Base-by-base conservation (phyloP, 2,329 filamentous ascomycete species). In the Myotisia sp. region DNA sequence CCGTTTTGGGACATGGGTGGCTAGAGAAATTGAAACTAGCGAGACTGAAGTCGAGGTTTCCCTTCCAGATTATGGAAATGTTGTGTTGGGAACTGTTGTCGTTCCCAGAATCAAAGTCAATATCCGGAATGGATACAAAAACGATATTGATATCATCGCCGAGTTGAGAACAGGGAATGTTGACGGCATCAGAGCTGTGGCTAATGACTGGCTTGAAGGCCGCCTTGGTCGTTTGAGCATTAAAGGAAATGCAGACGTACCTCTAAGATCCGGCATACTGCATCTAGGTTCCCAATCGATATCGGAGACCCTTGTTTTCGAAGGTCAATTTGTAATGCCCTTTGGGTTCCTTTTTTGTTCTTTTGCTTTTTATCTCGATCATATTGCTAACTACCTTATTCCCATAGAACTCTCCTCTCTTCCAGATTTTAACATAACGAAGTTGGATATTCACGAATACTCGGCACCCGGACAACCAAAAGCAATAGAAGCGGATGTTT, bases 191-290 rank as follows among this genome's bases (percentile, higher is more conserved):
- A 76, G 82, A 39, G 70, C 70, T 39, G 70, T 95, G 42, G 84
- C 82, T 29, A 84, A 90, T 53, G 80, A 93, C 54, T 95, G 84
- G 76, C 62, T 98, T 40, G 75, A 81, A 35, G 85, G 86, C 24
- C 76, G 74, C 35, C 63, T 95, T 38, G 70, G 74, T 7, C 65
- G 70, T 37, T 60, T 98, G 37, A 73, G 70, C 40, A 63, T 95
- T 9, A 67, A 76, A 36, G 87, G 79, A 27, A 79, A 77, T 48
- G 77, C 83, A 17, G 63, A 76, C 24, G 64, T 95, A 23, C 67
- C 68, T 20, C 59, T 95, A 37, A 84, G 76, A 53, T 81, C 85
- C 29, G 87, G 90, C 16, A 58, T 92, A 32, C 62, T 95, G 40
- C 71, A 72, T 28, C 65, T 95, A 14, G 86, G 87, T 42, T 78